Conservation (phyloP, 2,329 filamentous ascomycete genomes). For the Chaetomiaceae sp. region DNA sequence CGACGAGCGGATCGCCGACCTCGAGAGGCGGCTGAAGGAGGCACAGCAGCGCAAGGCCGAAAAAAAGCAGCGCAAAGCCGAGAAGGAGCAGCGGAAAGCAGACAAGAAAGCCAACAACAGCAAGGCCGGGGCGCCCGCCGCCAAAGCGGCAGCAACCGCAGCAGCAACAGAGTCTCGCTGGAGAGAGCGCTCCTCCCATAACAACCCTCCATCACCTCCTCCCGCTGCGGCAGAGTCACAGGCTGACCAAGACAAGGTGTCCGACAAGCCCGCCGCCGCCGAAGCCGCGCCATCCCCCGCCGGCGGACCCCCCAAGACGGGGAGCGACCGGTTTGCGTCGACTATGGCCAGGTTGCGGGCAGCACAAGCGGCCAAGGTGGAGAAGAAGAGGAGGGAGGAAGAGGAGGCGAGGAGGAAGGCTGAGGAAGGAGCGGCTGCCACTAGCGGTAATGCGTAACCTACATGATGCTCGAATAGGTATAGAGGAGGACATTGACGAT, state of each 20-base stretch:
- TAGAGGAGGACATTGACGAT: too few relatives aligned
- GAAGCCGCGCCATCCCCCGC: neutral
- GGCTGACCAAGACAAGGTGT: constrained; percentile 35
- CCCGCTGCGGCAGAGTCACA: constrained; percentile 26
- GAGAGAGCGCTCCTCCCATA: neutral
- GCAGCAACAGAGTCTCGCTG: constrained; percentile 11
- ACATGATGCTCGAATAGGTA: too few relatives aligned
- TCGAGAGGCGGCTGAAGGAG: constrained; percentile 42
- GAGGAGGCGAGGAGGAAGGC: constrained; percentile 46
- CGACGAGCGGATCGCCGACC: constrained; percentile 39
- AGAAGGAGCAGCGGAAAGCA: too few relatives aligned
- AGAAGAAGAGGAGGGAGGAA: constrained; percentile 41
- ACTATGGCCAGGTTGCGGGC: constrained; percentile 55
- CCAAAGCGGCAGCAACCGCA: constrained; percentile 21
- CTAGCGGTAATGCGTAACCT: neutral
- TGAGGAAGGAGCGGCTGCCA: constrained; percentile 34
- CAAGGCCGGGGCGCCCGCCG: constrained; percentile 35
- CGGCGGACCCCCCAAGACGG: neutral
- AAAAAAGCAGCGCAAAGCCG: constrained; percentile 40
- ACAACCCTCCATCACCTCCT: constrained; percentile 12
- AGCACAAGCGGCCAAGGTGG: constrained; percentile 51
- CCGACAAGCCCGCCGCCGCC: constrained; percentile 1
- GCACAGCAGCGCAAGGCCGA: constrained; percentile 37
- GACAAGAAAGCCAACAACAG: constrained; percentile 32
- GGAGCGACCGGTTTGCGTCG: constrained; percentile 28